phyloP scores from a whole-genome alignment of 495 filamentous ascomycete species.

The Penicillium coffeae region DNA sequence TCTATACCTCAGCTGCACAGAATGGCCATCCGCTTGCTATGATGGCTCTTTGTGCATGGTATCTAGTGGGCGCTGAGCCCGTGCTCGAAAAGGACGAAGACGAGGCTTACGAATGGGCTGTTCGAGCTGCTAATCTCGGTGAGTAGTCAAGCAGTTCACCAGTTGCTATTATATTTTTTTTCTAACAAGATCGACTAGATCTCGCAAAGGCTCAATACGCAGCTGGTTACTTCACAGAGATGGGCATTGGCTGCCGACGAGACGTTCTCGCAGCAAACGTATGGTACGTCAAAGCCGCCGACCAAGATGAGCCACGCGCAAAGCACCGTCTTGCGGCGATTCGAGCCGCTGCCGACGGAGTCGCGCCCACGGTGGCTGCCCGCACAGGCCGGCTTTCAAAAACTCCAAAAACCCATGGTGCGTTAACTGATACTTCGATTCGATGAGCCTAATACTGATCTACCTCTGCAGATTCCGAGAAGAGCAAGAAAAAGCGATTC shows the following conservation, averaged over 20 bases:
- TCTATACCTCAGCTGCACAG: constrained; percentile 91
- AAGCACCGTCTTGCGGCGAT: constrained; percentile 84
- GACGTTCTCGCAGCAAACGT: constrained; percentile 94
- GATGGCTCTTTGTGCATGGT: constrained; percentile 99
- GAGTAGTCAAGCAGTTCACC: constrained; percentile 25
- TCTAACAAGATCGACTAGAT: constrained; percentile 45
- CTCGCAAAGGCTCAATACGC: constrained; percentile 93
- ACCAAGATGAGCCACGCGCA: constrained; percentile 85
- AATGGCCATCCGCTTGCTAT: constrained; percentile 81
- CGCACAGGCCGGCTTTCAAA: constrained; percentile 8
- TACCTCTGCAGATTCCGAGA: constrained; percentile 13
- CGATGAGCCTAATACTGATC: neutral
- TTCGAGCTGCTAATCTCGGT: constrained; percentile 80
- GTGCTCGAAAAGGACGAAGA: constrained; percentile 91
- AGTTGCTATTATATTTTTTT: neutral
- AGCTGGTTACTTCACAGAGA: constrained; percentile 95
- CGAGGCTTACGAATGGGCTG: constrained; percentile 96
- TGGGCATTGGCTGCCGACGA: constrained; percentile 91
- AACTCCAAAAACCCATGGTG: constrained; percentile 15
- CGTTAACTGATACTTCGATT: neutral
- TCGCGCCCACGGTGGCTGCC: constrained; percentile 38
- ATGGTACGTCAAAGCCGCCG: constrained; percentile 96
- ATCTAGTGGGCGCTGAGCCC: constrained; percentile 91
- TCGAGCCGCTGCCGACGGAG: constrained; percentile 75
- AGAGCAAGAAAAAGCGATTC: constrained; percentile 31